A percentile compares a stretch with the other conserved stretches of the same genome.
Conservation (phyloP, 495 filamentous ascomycete species). For the Trichoderma virens region DNA sequence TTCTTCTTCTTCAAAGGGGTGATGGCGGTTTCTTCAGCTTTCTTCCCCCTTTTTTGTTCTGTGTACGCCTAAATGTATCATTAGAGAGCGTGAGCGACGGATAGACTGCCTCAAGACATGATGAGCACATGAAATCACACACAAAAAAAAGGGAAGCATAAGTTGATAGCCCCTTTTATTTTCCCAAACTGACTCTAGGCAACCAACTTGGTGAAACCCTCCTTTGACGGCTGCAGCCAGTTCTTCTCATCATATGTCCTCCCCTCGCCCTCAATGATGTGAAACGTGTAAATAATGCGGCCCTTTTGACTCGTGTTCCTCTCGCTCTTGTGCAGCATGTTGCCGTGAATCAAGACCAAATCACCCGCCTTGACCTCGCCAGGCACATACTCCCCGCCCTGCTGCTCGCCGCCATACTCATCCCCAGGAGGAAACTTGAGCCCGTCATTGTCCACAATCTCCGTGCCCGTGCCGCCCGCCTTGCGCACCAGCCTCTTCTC, state of each 20-base stretch:
- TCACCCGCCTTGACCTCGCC: constrained; percentile 78
- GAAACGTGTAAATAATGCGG: constrained; percentile 94
- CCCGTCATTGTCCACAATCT: constrained; percentile 43
- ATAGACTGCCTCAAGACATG: background rate
- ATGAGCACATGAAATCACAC: background rate
- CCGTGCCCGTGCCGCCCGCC: constrained; percentile 36
- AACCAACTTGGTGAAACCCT: constrained; percentile 67
- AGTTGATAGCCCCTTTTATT: background rate
- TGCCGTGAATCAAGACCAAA: constrained; percentile 91
- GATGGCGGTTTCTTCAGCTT: background rate
- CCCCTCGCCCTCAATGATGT: constrained; percentile 84
- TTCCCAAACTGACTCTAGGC: background rate
- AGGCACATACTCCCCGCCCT: constrained; percentile 54
- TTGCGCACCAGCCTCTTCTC: constrained; percentile 67
- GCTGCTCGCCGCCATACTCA: constrained; percentile 29
- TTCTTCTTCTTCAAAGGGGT: background rate
- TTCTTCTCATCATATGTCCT: constrained; percentile 73
- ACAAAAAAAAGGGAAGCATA: background rate
- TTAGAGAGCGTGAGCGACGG: background rate
- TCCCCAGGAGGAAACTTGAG: constrained; percentile 33
- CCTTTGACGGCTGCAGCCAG: constrained; percentile 79
- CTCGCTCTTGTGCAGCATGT: constrained; percentile 93
- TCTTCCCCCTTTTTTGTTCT: background rate
- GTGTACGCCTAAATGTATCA: background rate
- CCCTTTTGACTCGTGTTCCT: constrained; percentile 77